phyloP scores from a whole-genome alignment of 75 land plant species.

The Selaginella tamariscina region DNA sequence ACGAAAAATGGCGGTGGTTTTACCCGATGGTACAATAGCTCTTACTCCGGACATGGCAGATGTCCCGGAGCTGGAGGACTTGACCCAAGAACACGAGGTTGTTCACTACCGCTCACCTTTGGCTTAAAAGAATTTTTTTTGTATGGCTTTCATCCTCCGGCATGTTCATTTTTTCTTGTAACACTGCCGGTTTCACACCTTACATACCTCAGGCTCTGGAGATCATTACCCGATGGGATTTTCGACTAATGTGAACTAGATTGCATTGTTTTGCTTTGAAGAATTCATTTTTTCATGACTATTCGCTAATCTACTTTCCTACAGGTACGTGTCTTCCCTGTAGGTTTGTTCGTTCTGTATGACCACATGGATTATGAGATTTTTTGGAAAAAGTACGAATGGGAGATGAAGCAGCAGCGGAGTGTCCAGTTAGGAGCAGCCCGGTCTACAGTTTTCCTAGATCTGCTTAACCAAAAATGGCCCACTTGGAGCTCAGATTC shows the following conservation, averaged over 20 bases:
- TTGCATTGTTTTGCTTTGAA: background rate
- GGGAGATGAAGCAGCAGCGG: conserved; percentile 2
- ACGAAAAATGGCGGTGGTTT: background rate
- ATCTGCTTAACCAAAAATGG: too few relatives aligned
- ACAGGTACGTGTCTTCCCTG: background rate
- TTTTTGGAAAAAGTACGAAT: background rate
- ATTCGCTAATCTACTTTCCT: background rate
- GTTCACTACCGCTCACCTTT: conserved; percentile 1
- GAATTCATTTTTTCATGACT: background rate
- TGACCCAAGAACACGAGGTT: conserved; percentile 1
- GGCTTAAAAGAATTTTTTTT: too few relatives aligned
- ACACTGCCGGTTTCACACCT: background rate
- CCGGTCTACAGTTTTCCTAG: too few relatives aligned
- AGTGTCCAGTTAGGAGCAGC: too few relatives aligned
- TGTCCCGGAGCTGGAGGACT: background rate
- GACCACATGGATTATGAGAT: conserved; percentile 3
- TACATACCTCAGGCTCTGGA: background rate
- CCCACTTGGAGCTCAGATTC: too few relatives aligned
- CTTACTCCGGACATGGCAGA: background rate
- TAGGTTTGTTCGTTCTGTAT: conserved; percentile 2
- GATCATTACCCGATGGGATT: conserved; percentile 3
- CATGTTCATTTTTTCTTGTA: background rate
- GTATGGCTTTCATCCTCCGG: background rate
- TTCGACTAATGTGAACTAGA: conserved; percentile 1
- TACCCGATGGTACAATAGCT: background rate